Evolutionary conservation across 441 rosid species (phyloP), one percentile per base, ranked within the genome.

Genomic region (Metrosideros polymorpha): DNA sequence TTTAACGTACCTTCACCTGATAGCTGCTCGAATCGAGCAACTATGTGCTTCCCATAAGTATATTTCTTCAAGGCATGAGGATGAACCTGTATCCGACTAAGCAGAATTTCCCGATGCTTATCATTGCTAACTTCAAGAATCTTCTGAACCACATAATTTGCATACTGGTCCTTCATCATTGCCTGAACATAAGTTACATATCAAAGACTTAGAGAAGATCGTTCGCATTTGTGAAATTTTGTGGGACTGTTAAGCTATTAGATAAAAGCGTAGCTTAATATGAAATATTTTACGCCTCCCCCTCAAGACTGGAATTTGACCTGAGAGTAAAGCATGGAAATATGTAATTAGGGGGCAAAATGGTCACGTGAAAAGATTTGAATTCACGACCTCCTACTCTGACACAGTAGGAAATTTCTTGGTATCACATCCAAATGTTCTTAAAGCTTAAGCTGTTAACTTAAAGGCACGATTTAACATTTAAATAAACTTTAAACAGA

Each of bases 151-250:
- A 95, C 99, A 90, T 97, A 95, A 89, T 96, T 96, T 47, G 98
- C 98, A 87, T 90, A 96, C 87, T 95, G 99, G 85, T 96, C 99
- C 91, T 97, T 97, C 98, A 97, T 95, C 98, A 95, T 92, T 87
- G 88, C 89, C 99, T 95, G 59, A 57, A 88, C 15, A 39, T 22
- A 56, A 27, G 47, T 71, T 71, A 71, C 79, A 9, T 71, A 47
- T 25, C 79, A 71, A 71, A 47, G n/a, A 39, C 79, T 39, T 71
- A 39, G 47, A 71, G 79, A 71, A 71, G 47, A 71, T 71, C 7
- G 8, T 71, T 22, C 4, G 5, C 79, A 24, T 2, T 71, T 2
- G n/a, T 9, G n/a, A 71, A 71, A 39, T 71, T 71, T 39, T 71
- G 77, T 66, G 77, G 7, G 27, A 24, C 27, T 35, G 79, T 12